Evolutionary conservation across 257 asterid species (phyloP).

Genomic region (Nicotiana tomentosiformis): DNA sequence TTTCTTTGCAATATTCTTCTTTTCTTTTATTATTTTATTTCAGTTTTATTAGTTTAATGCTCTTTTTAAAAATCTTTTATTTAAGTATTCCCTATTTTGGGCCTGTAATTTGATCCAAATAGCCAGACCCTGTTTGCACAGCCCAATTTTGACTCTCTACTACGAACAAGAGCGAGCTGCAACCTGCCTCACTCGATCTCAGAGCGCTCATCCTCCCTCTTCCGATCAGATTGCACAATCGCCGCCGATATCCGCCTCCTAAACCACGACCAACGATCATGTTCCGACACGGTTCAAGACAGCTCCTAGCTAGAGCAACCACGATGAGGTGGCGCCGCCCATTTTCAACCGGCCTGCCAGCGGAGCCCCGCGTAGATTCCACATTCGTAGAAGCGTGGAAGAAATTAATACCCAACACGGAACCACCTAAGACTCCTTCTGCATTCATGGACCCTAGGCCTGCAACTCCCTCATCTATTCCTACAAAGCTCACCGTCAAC

Average conservation of each 20-base stretch:
- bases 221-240: not conserved
- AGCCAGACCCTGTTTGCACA: not conserved
- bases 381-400: constrained; percentile 58
- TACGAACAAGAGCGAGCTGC: not conserved
- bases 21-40: no score
- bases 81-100: not conserved
- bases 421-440: constrained; percentile 64
- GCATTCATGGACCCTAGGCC: constrained; percentile 65
- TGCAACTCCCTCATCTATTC: constrained; percentile 57
- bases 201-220: not conserved
- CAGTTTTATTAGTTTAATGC: no score
- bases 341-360: constrained; percentile 48
- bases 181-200: not conserved
- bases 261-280: constrained; percentile 17
- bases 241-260: constrained; percentile 21
- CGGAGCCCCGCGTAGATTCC: constrained; percentile 50
- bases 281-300: constrained; percentile 51
- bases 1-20: no score
- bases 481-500: constrained; percentile 79
- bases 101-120: not conserved
- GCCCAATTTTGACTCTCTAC: not conserved
- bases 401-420: constrained; percentile 49
- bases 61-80: no score
- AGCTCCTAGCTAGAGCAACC: constrained; percentile 37
- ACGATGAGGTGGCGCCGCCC: constrained; percentile 56